Base-by-base conservation (phyloP, 1,139 yeast species). In the Sugiyamaella grinbergsii region DNA sequence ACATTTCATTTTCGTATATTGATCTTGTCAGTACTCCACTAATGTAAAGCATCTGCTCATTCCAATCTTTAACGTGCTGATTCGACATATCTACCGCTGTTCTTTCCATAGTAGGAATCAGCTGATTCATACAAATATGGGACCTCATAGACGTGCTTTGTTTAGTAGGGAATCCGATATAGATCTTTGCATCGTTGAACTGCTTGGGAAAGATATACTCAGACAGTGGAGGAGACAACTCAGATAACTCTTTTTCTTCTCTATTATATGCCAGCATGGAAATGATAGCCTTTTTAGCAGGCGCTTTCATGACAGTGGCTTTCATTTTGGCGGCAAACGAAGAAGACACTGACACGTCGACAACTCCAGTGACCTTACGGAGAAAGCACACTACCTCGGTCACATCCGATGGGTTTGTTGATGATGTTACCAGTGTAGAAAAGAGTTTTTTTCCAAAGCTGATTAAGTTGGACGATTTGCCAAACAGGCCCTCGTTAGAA, bases 81-180 rank as follows among this genome's bases (percentile, higher is more conserved):
- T 72, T 71, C 1, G 75, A 70, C 67, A 72, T 69, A 56, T 72
- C 76, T 2, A 72, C 66, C 2, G 73, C 73, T 1, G 76, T 72
- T 4, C 76, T 63, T 52, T 72, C 76, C 73, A 72, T 71, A 1
- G 76, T 72, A 1, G 76, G 76, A 18, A 72, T 70, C 2, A 71
- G 57, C 53, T 71, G 74, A 42, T 69, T 70, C 45, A 72, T 58
- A 1, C 73, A 71, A 4, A 72, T 53, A 52, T 72, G 76, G 1
- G 72, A 68, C 42, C 64, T 61, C 47, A 72, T 51, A 1, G 71
- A 69, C 0, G 76, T 70, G 16, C 72, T 67, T 53, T 72, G 76
- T 54, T 71, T 72, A 1, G 76, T 72, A 1, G 76, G 73, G 48
- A 72, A 72, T 1, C 76, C 76, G 51, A 72, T 71, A 52, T 69